Evolutionary conservation across 202 grass and related monocot species (phyloP).

Genomic region (Zoysia matrella): DNA sequence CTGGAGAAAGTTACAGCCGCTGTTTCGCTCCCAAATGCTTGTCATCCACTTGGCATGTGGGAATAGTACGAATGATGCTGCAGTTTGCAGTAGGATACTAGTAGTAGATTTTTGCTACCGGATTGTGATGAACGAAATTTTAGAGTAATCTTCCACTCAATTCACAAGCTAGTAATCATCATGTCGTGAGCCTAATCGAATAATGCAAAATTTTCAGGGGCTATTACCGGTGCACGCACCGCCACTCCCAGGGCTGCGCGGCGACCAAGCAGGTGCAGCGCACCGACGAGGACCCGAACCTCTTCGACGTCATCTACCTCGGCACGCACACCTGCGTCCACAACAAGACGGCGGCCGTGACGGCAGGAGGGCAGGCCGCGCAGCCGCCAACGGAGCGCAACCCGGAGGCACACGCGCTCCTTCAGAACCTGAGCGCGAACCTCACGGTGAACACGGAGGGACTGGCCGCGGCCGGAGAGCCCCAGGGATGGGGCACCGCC

Average conservation of each 20-base stretch:
- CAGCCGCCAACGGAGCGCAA: conserved; percentile 1
- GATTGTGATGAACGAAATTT: conserved; percentile 13
- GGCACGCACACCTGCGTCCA: neutral
- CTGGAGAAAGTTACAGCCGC: too few relatives aligned
- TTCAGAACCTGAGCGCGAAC: conserved; percentile 48
- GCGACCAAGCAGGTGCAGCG: conserved; percentile 35
- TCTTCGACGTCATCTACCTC: too few relatives aligned
- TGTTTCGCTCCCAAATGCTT: too few relatives aligned
- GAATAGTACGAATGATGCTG: too few relatives aligned
- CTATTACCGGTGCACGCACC: conserved; percentile 90
- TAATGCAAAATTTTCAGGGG: conserved; percentile 46
- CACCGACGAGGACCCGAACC: too few relatives aligned
- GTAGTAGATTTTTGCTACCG: neutral
- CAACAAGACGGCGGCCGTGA: neutral
- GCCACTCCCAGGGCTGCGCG: conserved; percentile 57
- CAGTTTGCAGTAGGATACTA: too few relatives aligned
- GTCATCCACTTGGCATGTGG: too few relatives aligned
- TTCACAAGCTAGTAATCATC: too few relatives aligned
- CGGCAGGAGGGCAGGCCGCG: neutral
- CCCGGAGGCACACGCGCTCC: conserved; percentile 8
- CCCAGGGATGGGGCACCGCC: neutral
- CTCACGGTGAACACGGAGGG: conserved; percentile 67
- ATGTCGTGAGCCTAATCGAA: too few relatives aligned
- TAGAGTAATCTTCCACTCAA: too few relatives aligned
- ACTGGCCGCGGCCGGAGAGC: neutral